Conservation (phyloP, 75 land plant species). For the Sequoia sempervirens region DNA sequence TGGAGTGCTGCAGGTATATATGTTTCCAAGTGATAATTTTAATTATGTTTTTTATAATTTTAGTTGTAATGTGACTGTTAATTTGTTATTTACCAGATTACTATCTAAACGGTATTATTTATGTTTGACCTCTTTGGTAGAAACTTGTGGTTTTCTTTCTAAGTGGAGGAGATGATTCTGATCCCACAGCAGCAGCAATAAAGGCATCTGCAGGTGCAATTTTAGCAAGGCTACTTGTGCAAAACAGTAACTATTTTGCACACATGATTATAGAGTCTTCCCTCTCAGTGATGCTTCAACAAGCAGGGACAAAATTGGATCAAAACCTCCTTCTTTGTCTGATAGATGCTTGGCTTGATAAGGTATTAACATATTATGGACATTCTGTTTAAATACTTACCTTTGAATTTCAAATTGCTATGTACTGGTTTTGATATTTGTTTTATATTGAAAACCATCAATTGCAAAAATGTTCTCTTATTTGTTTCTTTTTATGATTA, state of each 20-base stretch:
- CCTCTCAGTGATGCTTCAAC: constrained; percentile 48
- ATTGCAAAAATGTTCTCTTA: background rate
- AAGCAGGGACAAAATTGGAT: constrained; percentile 41
- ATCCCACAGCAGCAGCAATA: constrained; percentile 66
- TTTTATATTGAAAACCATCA: background rate
- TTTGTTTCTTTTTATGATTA: background rate
- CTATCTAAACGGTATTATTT: background rate
- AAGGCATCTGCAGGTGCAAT: constrained; percentile 85
- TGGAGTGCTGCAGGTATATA: constrained; percentile 69
- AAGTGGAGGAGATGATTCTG: constrained; percentile 75
- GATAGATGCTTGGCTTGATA: constrained; percentile 96
- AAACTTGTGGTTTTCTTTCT: constrained; percentile 70
- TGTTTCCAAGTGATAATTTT: background rate
- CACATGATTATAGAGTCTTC: constrained; percentile 79
- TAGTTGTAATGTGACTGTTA: background rate
- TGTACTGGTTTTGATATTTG: background rate
- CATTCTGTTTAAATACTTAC: background rate
- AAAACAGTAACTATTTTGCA: constrained; percentile 84
- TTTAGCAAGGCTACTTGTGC: constrained; percentile 89
- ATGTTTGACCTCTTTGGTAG: constrained; percentile 30
- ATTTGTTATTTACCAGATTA: background rate
- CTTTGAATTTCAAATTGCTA: background rate
- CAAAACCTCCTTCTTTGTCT: constrained; percentile 72
- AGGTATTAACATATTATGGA: constrained; percentile 47
- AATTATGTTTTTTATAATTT: background rate